Percentiles rank a stretch among this genome's conserved stretches.
These are phyloP conservation scores for Jaltomata sinuosa DNA, from an alignment of 257 asterid genomes.

Conservation along the genomic window DNA sequence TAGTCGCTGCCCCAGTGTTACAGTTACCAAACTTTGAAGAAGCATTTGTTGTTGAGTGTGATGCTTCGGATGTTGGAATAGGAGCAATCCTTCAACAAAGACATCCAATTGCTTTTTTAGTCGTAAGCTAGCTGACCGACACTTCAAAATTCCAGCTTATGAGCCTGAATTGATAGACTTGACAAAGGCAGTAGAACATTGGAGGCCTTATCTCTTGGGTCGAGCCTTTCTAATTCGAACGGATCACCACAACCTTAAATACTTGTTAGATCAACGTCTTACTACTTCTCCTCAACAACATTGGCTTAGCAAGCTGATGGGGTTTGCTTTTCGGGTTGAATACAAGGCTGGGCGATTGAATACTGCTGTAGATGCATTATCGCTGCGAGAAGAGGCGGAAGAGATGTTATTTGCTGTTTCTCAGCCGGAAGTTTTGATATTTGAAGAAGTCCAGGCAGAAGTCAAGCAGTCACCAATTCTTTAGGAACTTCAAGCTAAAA, in stretches of 20 bases:
- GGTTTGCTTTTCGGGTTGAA: neutral
- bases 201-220: neutral
- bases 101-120: too few relatives aligned
- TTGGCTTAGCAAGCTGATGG: neutral
- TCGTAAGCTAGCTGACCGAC: neutral
- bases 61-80: neutral
- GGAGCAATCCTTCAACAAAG: too few relatives aligned
- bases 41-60: neutral
- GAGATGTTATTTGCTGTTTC: neutral
- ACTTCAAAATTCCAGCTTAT: neutral
- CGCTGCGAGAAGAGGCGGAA: neutral
- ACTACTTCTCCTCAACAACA: neutral
- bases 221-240: neutral
- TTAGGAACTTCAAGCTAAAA: neutral
- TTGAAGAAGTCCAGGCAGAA: neutral
- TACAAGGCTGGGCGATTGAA: neutral
- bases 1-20: neutral
- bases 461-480: neutral
- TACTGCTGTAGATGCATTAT: neutral
- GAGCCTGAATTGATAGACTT: neutral
- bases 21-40: neutral
- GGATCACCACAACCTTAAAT: neutral
- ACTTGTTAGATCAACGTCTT: neutral
- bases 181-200: neutral
- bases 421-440: neutral